Conservation (phyloP, 495 filamentous ascomycete genomes). For the Ramalina peruviana region DNA sequence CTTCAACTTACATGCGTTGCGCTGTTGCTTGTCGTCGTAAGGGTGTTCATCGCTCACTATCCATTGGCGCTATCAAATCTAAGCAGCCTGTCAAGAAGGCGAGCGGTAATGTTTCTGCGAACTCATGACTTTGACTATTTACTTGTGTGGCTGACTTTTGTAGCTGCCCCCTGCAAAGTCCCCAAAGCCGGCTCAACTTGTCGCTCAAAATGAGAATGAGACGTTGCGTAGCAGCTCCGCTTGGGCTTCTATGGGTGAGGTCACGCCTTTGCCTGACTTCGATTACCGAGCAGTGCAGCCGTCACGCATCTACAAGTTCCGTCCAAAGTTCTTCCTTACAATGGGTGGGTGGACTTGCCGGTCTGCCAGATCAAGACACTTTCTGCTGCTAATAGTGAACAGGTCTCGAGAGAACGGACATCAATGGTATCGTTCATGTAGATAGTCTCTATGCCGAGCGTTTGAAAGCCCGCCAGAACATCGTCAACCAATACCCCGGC, state of each 20-base stretch:
- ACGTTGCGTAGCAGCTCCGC: neutral
- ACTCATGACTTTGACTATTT: neutral
- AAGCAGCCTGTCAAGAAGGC: neutral
- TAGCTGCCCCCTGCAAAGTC: neutral
- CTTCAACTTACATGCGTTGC: neutral
- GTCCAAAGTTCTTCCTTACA: constrained; percentile 55
- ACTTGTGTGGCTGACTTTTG: neutral
- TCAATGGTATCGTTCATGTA: constrained; percentile 49
- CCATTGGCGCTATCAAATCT: neutral
- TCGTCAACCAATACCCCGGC: constrained; percentile 21
- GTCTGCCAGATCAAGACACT: neutral
- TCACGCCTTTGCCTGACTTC: neutral
- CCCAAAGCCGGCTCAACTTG: neutral
- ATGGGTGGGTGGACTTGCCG: constrained; percentile 41
- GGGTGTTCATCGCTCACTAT: neutral
- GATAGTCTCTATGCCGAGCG: constrained; percentile 51
- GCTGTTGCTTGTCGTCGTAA: neutral
- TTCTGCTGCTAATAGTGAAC: constrained; percentile 7
- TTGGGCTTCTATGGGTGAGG: constrained; percentile 2
- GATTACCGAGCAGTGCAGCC: constrained; percentile 1
- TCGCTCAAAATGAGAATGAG: neutral
- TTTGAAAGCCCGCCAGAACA: constrained; percentile 33
- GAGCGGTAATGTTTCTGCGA: neutral
- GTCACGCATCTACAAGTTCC: constrained; percentile 29
- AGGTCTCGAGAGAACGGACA: constrained; percentile 36